Conservation (phyloP, 345 rosid species). For the Gossypioides kirkii region DNA sequence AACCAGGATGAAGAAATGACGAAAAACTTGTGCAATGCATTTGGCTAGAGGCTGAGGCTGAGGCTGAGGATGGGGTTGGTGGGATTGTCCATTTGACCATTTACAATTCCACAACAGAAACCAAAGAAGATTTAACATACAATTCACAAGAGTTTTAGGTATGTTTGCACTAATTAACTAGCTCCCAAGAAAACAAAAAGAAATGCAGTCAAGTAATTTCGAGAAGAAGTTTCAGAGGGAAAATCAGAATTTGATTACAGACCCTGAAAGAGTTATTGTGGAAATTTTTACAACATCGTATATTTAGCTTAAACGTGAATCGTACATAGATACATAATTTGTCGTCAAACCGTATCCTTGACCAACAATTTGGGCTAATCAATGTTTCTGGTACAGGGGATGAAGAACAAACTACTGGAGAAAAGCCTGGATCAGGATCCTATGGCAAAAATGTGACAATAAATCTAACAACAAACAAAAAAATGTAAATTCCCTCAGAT, state of each 20-base stretch:
- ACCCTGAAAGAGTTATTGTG: not conserved
- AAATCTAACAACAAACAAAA: not conserved
- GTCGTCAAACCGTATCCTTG: not conserved
- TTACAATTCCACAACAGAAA: not conserved
- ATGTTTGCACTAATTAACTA: slow-evolving; percentile 13
- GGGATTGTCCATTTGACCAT: not conserved
- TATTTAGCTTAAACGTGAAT: not conserved
- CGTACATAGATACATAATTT: not conserved
- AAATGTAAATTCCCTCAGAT: not conserved
- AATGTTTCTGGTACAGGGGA: not conserved
- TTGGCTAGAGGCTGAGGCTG: not conserved
- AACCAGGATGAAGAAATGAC: not conserved
- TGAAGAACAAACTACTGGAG: not conserved
- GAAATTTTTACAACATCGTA: not conserved
- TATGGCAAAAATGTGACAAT: not conserved
- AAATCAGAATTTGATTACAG: not conserved
- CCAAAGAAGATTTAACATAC: not conserved
- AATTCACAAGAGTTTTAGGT: slow-evolving; percentile 11
- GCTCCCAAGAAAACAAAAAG: not conserved
- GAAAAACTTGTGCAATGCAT: not conserved
- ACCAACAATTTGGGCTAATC: not conserved
- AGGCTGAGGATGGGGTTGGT: slow-evolving; percentile 13
- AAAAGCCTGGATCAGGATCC: not conserved
- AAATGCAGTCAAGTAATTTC: not conserved
- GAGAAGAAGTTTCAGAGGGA: not conserved